Evolutionary conservation across 495 filamentous ascomycete genomes (phyloP), one percentile per base, ranked within the genome.

Genomic region (Hyaloscypha variabilis): DNA sequence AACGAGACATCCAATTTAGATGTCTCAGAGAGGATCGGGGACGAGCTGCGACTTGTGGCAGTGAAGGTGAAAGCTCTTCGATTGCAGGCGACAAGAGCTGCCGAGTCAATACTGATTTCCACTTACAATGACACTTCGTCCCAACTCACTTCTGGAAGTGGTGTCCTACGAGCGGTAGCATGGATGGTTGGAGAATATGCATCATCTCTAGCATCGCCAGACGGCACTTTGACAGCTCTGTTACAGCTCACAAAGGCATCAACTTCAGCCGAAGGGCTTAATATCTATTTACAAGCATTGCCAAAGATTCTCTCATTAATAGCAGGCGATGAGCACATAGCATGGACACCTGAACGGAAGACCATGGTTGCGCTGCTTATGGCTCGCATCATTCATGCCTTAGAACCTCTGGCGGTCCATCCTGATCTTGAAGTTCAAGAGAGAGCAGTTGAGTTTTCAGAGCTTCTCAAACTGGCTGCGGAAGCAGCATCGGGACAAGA

Each of bases 341-440:
- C 72, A 14, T 94, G 91, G 89, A 88, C 82, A n/a, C 68, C 81
- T 2, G 80, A 85, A 63, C 82, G 87, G 42, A 90, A 89, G 73
- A 87, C 89, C 13, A 86, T 87, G 65, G 83, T 89, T 8, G 85
- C 87, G 19, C 81, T 99, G 24, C 81, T 96, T 1, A 84, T 96
- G 75, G 88, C 89, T 25, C 85, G 92, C 28, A 83, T 96, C n/a
- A 81, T 95, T 25, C 82, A 91, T 67, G 90, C 93, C 52, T 79
- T 97, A 2, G 94, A 97, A 58, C 82, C 86, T 0, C 76, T 97
- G 28, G 82, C 88, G 0, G 83, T 85, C 5, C 93, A 97, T 72
- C 92, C 96, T 0, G 90, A 87, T 68, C 79, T 99, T 11, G 95
- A 98, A 71, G 92, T 98, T n/a, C 95, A 99, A 75, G 95, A 98